Evolutionary conservation across 208 protist genomes (phyloP).

Genomic region (Trypanosomatidae sp.): DNA sequence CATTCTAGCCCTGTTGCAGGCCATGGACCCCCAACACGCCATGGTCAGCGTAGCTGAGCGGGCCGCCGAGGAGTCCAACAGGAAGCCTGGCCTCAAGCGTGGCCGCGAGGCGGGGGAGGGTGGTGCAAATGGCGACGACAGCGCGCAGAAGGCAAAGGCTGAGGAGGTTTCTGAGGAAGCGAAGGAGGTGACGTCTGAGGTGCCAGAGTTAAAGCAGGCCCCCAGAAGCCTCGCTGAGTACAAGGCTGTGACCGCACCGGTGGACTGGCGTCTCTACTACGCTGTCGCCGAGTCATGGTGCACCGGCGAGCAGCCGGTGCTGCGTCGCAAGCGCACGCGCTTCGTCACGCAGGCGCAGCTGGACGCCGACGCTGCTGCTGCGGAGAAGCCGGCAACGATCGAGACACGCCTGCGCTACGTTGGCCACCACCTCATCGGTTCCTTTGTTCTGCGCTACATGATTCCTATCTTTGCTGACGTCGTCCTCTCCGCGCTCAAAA

Average conservation of each 20-base stretch:
- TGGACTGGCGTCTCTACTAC: constrained; percentile 67
- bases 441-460: constrained; percentile 62
- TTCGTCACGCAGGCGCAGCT: constrained; percentile 18
- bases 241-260: constrained; percentile 27
- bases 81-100: constrained; percentile 36
- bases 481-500: constrained; percentile 47
- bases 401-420: constrained; percentile 51
- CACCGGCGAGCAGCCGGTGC: constrained; percentile 25
- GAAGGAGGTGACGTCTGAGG: neutral
- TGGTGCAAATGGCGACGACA: constrained; percentile 10
- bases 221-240: constrained; percentile 34
- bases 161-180: constrained; percentile 18
- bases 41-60: constrained; percentile 17
- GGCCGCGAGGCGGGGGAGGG: constrained; percentile 33
- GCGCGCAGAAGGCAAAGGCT: constrained; percentile 25
- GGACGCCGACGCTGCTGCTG: constrained; percentile 17
- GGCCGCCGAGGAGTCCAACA: constrained; percentile 9
- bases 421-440: constrained; percentile 72
- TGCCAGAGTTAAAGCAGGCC: constrained; percentile 6
- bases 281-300: constrained; percentile 62
- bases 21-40: constrained; percentile 47
- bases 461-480: constrained; percentile 74
- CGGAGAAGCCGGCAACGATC: constrained; percentile 19
- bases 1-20: constrained; percentile 47
- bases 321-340: constrained; percentile 12